Percentiles rank a stretch among this genome's conserved stretches.
Conservation (phyloP, 371 early-diverging fungal genomes). For the Conidiobolus incongruus region DNA sequence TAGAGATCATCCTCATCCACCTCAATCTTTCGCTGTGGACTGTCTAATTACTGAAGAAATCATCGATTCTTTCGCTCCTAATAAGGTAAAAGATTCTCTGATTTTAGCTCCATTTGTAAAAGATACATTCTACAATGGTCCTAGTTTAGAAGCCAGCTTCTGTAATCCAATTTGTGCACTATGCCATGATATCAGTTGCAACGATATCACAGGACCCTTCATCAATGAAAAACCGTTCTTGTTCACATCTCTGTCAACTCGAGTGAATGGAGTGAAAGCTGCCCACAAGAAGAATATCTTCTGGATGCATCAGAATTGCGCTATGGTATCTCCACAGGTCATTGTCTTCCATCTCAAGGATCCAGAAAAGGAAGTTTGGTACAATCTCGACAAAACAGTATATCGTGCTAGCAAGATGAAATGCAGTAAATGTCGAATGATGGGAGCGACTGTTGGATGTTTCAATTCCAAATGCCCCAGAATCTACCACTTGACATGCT, state of each 20-base stretch:
- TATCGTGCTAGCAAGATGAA: conserved; percentile 50
- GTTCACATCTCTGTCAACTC: background rate
- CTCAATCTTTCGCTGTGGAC: conserved; percentile 47
- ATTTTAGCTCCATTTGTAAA: too few relatives aligned
- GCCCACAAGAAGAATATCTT: conserved; percentile 12
- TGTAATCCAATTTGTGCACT: too few relatives aligned
- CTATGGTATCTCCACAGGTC: conserved; percentile 66
- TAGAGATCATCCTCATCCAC: conserved; percentile 48
- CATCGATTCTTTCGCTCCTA: conserved; percentile 19
- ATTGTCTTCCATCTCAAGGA: conserved; percentile 8
- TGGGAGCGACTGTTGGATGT: conserved; percentile 78
- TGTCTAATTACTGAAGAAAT: conserved; percentile 26
- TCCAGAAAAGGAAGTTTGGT: conserved; percentile 14
- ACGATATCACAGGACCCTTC: conserved; percentile 6
- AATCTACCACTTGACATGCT: conserved; percentile 65
- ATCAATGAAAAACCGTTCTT: background rate
- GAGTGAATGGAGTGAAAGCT: too few relatives aligned
- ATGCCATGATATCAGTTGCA: too few relatives aligned
- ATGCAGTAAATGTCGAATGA: conserved; percentile 33
- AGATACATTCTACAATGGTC: too few relatives aligned
- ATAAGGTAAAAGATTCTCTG: conserved; percentile 30
- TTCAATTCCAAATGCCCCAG: conserved; percentile 61
- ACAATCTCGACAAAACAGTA: conserved; percentile 60
- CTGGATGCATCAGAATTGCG: conserved; percentile 76
- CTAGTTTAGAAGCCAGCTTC: too few relatives aligned